Percentiles rank a stretch among this genome's conserved stretches.
phyloP scores from a whole-genome alignment of 441 rosid genomes.

The Aleurites moluccanus region DNA sequence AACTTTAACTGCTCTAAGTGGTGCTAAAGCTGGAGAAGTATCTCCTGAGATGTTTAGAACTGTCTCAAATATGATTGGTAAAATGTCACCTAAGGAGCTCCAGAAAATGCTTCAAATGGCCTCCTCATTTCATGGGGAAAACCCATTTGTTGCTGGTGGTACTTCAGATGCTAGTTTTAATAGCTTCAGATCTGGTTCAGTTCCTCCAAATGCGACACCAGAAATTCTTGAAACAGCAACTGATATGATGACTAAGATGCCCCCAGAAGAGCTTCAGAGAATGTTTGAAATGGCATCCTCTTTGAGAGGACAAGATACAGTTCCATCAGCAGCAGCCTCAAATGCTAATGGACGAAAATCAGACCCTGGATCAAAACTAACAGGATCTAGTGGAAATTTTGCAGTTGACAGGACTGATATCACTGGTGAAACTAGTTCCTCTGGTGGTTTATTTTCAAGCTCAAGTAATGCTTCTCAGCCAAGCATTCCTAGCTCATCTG shows the following conservation, averaged over 20 bases:
- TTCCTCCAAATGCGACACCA: slow-evolving; percentile 64
- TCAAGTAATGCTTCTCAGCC: slow-evolving; percentile 45
- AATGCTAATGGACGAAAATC: slow-evolving; percentile 27
- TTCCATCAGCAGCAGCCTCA: slow-evolving; percentile 39
- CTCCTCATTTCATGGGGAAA: slow-evolving; percentile 66
- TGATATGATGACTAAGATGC: slow-evolving; percentile 76
- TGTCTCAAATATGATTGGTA: slow-evolving; percentile 77
- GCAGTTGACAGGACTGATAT: slow-evolving; percentile 34
- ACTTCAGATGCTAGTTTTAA: slow-evolving; percentile 33
- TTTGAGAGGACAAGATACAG: slow-evolving; percentile 41
- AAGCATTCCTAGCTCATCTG: slow-evolving; percentile 51
- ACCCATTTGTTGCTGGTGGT: slow-evolving; percentile 36
- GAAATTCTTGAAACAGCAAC: slow-evolving; percentile 82
- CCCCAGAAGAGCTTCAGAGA: slow-evolving; percentile 76
- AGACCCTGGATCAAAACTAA: slow-evolving; percentile 25
- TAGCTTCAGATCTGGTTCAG: slow-evolving; percentile 42
- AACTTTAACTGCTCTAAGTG: slow-evolving; percentile 65
- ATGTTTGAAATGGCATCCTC: slow-evolving; percentile 86
- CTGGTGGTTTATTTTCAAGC: slow-evolving; percentile 39
- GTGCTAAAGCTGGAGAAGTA: slow-evolving; percentile 68
- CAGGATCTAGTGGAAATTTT: slow-evolving; percentile 33
- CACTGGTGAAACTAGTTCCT: slow-evolving; percentile 48
- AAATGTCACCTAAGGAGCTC: slow-evolving; percentile 89
- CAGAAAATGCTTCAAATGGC: slow-evolving; percentile 80
- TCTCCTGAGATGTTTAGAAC: slow-evolving; percentile 80